Evolutionary conservation across 441 rosid genomes (phyloP).

Genomic region (Pelargonium australe): DNA sequence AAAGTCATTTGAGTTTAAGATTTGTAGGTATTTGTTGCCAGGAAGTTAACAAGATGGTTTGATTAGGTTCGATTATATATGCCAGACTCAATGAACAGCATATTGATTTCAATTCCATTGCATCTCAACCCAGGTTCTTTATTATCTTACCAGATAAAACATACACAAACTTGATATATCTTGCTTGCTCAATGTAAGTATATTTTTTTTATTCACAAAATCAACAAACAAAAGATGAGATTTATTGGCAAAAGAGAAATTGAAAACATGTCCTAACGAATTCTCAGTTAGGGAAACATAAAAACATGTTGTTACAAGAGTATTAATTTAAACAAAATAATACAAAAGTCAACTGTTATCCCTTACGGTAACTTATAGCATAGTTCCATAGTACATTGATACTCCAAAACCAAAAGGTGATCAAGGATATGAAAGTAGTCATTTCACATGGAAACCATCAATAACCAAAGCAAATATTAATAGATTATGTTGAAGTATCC

Average conservation of each 20-base stretch:
- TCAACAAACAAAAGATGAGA: background rate
- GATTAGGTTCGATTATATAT: background rate
- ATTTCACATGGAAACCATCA: background rate
- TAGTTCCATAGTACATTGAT: no score
- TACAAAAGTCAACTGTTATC: background rate
- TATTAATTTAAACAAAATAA: background rate
- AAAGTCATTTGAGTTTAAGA: background rate
- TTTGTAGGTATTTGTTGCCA: background rate
- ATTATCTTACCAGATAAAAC: background rate
- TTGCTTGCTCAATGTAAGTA: background rate
- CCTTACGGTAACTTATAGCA: background rate
- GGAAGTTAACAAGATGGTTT: background rate
- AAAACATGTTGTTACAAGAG: background rate
- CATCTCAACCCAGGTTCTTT: background rate
- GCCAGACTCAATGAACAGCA: background rate
- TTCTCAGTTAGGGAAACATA: background rate
- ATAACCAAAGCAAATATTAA: background rate
- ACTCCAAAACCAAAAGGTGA: background rate
- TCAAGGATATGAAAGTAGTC: background rate
- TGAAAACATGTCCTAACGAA: background rate
- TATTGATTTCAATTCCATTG: background rate
- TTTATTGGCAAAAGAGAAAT: background rate
- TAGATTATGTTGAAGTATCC: background rate
- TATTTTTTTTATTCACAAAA: background rate
- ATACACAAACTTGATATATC: background rate